These are phyloP conservation scores for Caulochytrium protostelioides DNA, from an alignment of 371 early-diverging fungal species.

Conservation along the genomic window DNA sequence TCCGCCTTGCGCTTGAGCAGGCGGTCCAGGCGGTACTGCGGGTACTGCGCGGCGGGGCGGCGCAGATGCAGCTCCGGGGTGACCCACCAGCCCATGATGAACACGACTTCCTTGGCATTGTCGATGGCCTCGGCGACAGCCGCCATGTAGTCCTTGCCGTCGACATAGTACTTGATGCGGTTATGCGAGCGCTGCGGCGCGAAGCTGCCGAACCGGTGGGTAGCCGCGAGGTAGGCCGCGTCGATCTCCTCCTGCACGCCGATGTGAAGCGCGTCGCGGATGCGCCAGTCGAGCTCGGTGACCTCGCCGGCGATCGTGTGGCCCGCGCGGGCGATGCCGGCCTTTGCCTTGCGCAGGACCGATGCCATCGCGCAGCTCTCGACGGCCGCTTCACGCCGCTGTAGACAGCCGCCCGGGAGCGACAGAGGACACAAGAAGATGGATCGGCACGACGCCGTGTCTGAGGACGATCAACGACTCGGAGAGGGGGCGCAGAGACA, in stretches of 20 bases:
- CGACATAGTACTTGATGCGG: slow-evolving; percentile 49
- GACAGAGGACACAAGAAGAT: too few species aligned
- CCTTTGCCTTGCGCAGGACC: too few species aligned
- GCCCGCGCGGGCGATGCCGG: too few species aligned
- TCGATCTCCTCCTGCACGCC: not conserved
- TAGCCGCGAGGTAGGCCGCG: not conserved
- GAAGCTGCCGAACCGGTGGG: slow-evolving; percentile 56
- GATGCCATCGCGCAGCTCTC: too few species aligned
- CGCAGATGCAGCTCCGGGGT: slow-evolving; percentile 39
- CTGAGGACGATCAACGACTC: too few species aligned
- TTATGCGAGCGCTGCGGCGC: slow-evolving; percentile 49
- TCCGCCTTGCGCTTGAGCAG: slow-evolving; percentile 59
- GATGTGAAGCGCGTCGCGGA: too few species aligned
- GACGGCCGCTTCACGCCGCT: too few species aligned
- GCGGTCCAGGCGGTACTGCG: slow-evolving; percentile 59
- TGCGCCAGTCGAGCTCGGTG: too few species aligned
- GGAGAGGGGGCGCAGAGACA: too few species aligned
- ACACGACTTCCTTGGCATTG: slow-evolving; percentile 48
- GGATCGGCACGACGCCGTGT: too few species aligned
- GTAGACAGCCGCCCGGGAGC: too few species aligned
- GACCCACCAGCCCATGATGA: slow-evolving; percentile 76
- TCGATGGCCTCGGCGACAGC: slow-evolving; percentile 56
- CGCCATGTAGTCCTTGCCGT: slow-evolving; percentile 64
- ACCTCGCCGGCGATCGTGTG: too few species aligned
- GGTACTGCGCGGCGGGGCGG: slow-evolving; percentile 46